A percentile compares a stretch with the other conserved stretches of the same genome.
These are phyloP conservation scores for Eremochloa ophiuroides DNA, from an alignment of 176 grass and related monocot species.

Conservation along the genomic window DNA sequence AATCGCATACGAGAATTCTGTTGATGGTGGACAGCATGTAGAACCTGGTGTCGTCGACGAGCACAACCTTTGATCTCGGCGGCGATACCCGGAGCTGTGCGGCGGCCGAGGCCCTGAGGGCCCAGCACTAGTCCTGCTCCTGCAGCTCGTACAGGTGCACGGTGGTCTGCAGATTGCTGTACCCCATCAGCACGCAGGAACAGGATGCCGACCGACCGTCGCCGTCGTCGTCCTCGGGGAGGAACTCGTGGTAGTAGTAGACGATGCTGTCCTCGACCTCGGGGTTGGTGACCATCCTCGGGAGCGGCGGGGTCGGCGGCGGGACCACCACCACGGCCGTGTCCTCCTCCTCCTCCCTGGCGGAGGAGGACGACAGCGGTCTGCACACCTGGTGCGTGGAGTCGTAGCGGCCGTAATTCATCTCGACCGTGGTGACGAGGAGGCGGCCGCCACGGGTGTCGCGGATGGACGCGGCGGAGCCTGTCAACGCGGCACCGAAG, in stretches of 20 bases:
- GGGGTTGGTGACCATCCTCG: neutral
- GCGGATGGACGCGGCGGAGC: neutral
- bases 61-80: neutral
- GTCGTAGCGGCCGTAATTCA: neutral
- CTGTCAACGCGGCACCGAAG: neutral
- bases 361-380: neutral
- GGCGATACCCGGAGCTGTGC: neutral
- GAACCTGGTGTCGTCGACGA: neutral
- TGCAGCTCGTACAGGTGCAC: constrained; percentile 10
- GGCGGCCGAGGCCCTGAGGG: neutral
- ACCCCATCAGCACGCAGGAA: constrained; percentile 4
- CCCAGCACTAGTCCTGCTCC: neutral
- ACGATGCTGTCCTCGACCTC: neutral
- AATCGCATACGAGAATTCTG: neutral
- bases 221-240: neutral
- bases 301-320: neutral
- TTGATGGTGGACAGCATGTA: neutral
- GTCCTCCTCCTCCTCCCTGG: neutral
- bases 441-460: constrained; percentile 12
- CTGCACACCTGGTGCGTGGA: neutral
- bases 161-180: neutral
- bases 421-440: neutral
- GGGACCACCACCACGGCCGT: neutral
- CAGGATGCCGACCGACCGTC: neutral
- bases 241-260: constrained; percentile 1